Base-by-base conservation (phyloP, 129 eudicot species). In the Apium graveolens region DNA sequence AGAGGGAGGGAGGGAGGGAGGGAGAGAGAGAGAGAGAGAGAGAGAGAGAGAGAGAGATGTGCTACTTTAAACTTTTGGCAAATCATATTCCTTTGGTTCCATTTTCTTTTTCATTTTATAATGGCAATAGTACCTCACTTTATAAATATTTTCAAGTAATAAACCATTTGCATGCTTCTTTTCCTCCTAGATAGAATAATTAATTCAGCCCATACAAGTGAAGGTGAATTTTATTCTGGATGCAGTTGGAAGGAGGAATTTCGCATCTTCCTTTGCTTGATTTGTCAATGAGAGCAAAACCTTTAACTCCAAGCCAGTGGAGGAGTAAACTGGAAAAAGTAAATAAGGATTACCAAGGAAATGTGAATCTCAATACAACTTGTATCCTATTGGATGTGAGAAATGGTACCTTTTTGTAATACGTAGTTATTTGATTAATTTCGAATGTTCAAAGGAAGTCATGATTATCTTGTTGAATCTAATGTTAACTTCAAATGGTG, bases 261-360 rank as follows among this genome's bases (percentile, higher is more conserved):
- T 92, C 97, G 76, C 92, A 92, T 81, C 97, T 95, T 82, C 98
- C 97, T 66, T 83, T 95, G 86, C 83, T 85, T 65, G 92, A 95
- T 76, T 87, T 89, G 20, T 90, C 94, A 38, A 90, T 91, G 90
- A 89, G 94, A 77, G 97, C 97, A 49, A 87, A 86, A 20, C 97
- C 98, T 76, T 89, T 95, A 74, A 82, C 96, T 68, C 97, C 98
- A 66, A 78, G 82, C 76, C 86, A 90, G 83, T 95, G 98, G 98
- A 88, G 87, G 86, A 75, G 82, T 78, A 95, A 85, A 82, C 80
- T 91, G 70, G 87, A 89, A 79, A 79, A 84, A 27, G 81, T 83
- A 76, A 83, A 86, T 78, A 77, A 78, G 70, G 41, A 20, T 53
- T 82, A 78, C 34, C 55, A 87, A 74, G 71, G 87, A 72, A 63